phyloP scores from a whole-genome alignment of 768 basidiomycete genomes.

The Coprinellus micaceus region DNA sequence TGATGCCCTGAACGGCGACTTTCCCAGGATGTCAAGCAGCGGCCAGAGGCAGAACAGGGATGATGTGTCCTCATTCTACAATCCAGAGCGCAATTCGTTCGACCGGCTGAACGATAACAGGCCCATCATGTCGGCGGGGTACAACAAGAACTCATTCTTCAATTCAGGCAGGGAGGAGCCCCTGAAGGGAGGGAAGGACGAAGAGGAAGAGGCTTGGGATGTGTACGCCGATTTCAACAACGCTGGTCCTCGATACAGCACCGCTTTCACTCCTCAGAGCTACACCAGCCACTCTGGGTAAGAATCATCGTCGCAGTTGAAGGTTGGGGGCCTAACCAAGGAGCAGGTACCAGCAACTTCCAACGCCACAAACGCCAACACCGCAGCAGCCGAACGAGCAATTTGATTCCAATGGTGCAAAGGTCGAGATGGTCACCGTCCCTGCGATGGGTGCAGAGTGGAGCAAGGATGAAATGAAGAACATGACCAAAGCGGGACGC shows the following conservation, averaged over 20 bases:
- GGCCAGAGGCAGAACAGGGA: slow-evolving; percentile 38
- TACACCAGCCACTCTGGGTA: slow-evolving; percentile 35
- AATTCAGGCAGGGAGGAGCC: slow-evolving; percentile 71
- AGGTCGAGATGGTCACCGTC: slow-evolving; percentile 88
- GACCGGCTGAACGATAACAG: slow-evolving; percentile 42
- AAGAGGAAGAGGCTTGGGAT: slow-evolving; percentile 65
- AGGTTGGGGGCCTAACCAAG: background rate
- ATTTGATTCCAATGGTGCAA: slow-evolving; percentile 33
- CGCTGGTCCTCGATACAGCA: slow-evolving; percentile 71
- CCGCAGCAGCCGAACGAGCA: slow-evolving; percentile 39
- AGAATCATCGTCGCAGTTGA: slow-evolving; percentile 18
- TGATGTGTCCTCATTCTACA: slow-evolving; percentile 72
- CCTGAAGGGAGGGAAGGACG: slow-evolving; percentile 73
- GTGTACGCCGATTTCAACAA: slow-evolving; percentile 91
- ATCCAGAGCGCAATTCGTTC: slow-evolving; percentile 44
- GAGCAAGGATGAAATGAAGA: slow-evolving; percentile 71
- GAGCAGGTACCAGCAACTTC: slow-evolving; percentile 44
- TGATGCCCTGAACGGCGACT: slow-evolving; percentile 59
- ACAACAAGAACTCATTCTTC: slow-evolving; percentile 68
- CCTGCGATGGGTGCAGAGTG: slow-evolving; percentile 91
- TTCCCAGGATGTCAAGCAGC: slow-evolving; percentile 24
- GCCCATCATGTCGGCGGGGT: slow-evolving; percentile 52
- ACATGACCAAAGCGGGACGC: slow-evolving; percentile 70
- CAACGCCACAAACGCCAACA: slow-evolving; percentile 31
- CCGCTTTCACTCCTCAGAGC: slow-evolving; percentile 28